phyloP scores from a whole-genome alignment of 2,329 filamentous ascomycete genomes.

The Beauveria brongniartii region DNA sequence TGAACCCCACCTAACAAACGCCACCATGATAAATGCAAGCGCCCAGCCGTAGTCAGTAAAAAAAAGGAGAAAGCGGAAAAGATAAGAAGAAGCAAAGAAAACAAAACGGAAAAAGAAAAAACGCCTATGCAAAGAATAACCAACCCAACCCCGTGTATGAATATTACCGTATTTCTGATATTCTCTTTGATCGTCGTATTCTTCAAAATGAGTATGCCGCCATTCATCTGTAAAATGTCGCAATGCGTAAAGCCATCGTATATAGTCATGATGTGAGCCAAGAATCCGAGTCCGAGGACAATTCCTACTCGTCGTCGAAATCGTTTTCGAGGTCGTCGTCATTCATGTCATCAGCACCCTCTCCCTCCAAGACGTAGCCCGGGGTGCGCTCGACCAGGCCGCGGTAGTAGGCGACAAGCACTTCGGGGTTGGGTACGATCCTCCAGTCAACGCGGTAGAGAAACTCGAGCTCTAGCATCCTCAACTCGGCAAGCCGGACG shows the following conservation, averaged over 20 bases:
- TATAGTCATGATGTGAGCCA: background rate
- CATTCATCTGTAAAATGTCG: background rate
- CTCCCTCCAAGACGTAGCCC: conserved; percentile 45
- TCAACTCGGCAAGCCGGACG: conserved; percentile 82
- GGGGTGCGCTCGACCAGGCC: conserved; percentile 66
- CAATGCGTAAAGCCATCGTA: background rate
- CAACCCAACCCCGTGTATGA: background rate
- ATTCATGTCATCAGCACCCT: conserved; percentile 14
- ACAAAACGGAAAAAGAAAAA: background rate
- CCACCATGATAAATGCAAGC: background rate
- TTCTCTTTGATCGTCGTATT: background rate
- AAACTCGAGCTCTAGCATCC: conserved; percentile 87
- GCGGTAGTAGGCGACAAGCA: conserved; percentile 86
- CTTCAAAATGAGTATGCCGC: background rate
- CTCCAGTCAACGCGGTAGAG: conserved; percentile 89
- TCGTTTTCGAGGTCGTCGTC: conserved; percentile 12
- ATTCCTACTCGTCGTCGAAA: background rate
- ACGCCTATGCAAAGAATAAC: background rate
- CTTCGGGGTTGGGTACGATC: conserved; percentile 91
- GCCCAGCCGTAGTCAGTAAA: too few relatives aligned
- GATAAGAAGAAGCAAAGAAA: background rate
- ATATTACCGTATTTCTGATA: background rate
- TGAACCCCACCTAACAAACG: background rate
- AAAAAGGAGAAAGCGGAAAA: background rate
- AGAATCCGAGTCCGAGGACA: background rate